phyloP scores from a whole-genome alignment of 345 rosid species.

The Hevea brasiliensis region DNA sequence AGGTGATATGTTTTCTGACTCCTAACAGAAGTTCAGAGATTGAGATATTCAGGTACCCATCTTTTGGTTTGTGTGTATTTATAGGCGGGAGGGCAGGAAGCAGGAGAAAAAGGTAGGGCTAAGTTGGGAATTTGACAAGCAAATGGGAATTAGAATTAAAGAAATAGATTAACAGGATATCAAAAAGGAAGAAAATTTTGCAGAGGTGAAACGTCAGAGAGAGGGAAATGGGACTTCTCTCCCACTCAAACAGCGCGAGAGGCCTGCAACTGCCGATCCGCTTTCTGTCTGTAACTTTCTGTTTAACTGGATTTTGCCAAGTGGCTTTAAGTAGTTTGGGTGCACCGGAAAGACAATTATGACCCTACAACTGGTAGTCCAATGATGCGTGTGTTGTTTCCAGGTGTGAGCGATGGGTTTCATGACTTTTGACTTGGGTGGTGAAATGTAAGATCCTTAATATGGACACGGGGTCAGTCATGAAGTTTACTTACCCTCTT shows the following conservation, averaged over 20 bases:
- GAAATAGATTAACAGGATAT: no score
- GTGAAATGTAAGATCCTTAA: background rate
- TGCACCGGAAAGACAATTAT: background rate
- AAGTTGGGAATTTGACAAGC: background rate
- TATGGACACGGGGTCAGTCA: slow-evolving; percentile 2
- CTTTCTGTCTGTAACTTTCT: slow-evolving; percentile 6
- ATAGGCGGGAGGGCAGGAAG: slow-evolving; percentile 7
- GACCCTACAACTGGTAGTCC: slow-evolving; percentile 1
- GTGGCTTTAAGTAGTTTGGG: background rate
- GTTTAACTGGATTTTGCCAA: slow-evolving; percentile 5
- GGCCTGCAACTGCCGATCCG: slow-evolving; percentile 23
- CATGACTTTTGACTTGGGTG: background rate
- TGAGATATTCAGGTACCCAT: slow-evolving; percentile 1
- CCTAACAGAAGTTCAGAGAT: slow-evolving; percentile 17
- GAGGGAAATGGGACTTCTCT: slow-evolving; percentile 1
- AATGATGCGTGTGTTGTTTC: background rate
- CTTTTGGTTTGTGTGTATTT: slow-evolving; percentile 14
- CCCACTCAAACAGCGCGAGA: background rate
- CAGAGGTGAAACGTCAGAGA: slow-evolving; percentile 20
- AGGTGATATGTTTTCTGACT: slow-evolving; percentile 19
- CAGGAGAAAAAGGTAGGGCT: background rate
- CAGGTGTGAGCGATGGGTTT: background rate
- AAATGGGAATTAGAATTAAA: background rate
- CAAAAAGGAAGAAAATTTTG: background rate
- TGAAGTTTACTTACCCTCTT: slow-evolving; percentile 12